Percentiles rank a stretch among this genome's conserved stretches.
Evolutionary conservation across 2,329 filamentous ascomycete species (phyloP).

Genomic region (Clonostachys solani): DNA sequence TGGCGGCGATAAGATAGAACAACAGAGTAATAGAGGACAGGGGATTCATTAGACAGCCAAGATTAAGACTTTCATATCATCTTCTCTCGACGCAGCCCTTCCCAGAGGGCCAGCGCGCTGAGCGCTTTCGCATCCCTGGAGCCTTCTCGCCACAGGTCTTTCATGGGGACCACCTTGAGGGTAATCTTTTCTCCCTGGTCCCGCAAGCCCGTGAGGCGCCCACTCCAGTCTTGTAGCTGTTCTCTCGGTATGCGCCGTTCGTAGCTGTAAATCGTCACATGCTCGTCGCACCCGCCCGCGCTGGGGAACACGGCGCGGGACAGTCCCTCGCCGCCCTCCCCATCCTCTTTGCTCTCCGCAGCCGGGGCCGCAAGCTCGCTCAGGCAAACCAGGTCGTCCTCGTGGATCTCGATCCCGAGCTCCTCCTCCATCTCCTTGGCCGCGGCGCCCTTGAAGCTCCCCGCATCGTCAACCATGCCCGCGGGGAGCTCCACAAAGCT

Average conservation of each 20-base stretch:
- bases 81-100: slow-evolving; percentile 45
- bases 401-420: slow-evolving; percentile 46
- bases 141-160: slow-evolving; percentile 53
- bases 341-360: slow-evolving; percentile 5
- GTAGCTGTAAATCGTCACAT: slow-evolving; percentile 53
- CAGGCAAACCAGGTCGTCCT: slow-evolving; percentile 41
- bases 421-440: slow-evolving; percentile 60
- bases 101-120: slow-evolving; percentile 53
- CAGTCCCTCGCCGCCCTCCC: slow-evolving; percentile 22
- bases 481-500: slow-evolving; percentile 53
- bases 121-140: slow-evolving; percentile 57
- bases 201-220: slow-evolving; percentile 52
- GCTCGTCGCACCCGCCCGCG: slow-evolving; percentile 57
- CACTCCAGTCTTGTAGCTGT: slow-evolving; percentile 50
- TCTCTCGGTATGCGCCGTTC: slow-evolving; percentile 45
- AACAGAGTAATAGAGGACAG: slow-evolving; percentile 1
- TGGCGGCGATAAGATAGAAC: neutral
- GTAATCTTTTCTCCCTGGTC: slow-evolving; percentile 59
- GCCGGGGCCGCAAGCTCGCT: slow-evolving; percentile 40
- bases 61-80: slow-evolving; percentile 22
- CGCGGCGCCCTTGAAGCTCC: slow-evolving; percentile 51
- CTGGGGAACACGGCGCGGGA: slow-evolving; percentile 51
- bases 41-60: neutral
- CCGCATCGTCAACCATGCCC: slow-evolving; percentile 51
- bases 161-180: slow-evolving; percentile 51